Evolutionary conservation across 2,329 filamentous ascomycete genomes (phyloP).

Genomic region (Septoria linicola): DNA sequence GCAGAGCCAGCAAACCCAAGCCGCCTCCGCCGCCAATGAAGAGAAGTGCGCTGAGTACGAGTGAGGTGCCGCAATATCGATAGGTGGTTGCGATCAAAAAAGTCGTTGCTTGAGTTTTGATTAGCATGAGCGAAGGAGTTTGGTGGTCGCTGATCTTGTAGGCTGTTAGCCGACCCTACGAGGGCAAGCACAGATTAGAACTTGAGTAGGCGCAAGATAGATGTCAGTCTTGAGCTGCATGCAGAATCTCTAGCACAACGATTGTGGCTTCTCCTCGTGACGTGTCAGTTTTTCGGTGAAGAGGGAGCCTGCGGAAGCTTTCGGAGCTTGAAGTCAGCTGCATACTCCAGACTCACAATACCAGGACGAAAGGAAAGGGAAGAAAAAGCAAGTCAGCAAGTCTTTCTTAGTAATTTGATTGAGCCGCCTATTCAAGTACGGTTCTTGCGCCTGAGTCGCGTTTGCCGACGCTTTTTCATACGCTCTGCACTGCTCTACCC

Average conservation of each 20-base stretch:
- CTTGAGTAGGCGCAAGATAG: no score
- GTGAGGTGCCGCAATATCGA: constrained; percentile 37
- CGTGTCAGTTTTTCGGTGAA: no score
- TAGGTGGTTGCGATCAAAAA: no score
- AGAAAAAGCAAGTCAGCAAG: not conserved
- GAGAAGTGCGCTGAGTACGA: constrained; percentile 51
- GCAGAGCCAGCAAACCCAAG: constrained; percentile 61
- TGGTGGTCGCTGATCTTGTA: no score
- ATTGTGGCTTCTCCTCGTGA: no score
- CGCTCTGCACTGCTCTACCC: not conserved
- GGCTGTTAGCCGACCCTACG: not conserved
- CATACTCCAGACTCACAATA: not conserved
- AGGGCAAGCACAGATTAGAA: not conserved
- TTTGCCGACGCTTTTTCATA: not conserved
- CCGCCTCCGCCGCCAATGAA: constrained; percentile 63
- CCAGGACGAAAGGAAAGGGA: not conserved
- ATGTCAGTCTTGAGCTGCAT: no score
- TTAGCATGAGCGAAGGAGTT: no score
- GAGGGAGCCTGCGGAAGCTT: not conserved
- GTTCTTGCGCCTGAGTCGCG: constrained; percentile 3
- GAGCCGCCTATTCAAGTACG: constrained; percentile 1
- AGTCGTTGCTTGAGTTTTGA: not conserved
- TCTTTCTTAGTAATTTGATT: not conserved
- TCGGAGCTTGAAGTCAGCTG: not conserved
- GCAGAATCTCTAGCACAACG: no score